Base-by-base conservation (phyloP, 371 early-diverging fungal species). In the Apophysomyces trapeziformis region DNA sequence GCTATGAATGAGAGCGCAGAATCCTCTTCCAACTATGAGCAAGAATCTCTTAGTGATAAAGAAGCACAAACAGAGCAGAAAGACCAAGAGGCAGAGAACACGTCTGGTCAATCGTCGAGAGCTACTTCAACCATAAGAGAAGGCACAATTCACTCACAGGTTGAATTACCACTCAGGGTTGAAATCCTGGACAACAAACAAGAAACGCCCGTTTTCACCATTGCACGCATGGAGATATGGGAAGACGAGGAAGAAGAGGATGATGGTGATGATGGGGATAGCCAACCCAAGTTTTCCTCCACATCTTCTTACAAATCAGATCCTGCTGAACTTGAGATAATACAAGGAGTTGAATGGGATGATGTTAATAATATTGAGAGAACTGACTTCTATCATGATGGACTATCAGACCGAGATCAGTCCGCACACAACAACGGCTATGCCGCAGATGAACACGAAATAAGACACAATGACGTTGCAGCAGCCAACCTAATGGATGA, bases 1-100 rank as follows among this genome's bases (percentile, higher is more conserved):
- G 6, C 75, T 68, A 11, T 85, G 85, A 26, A 84, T 81, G 18
- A 79, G 39, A 14, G 67, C 9, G 38, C 80, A 89, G 14, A 21
- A 21, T 26, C 21, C 8, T 21, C 54, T 50, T 11, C 54, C 4
- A 50, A 2, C 11, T n/a, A n/a, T 21, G 18, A 26, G 9, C n/a
- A 9, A 5, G 54, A 50, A 5, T 7, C n/a, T 6, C 9, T n/a
- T 26, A 21, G 21, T 21, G 5, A 5, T 7, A 11, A 8, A 1
- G 21, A 4, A 16, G 0, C 35, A 21, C n/a, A 21, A 11, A 50
- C 16, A 50, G 7, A 5, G 4, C 21, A 50, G 21, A 50, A 7
- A 50, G 21, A 21, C 21, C 5, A 50, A 50, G 7, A 18, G 2
- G 7, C 11, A 16, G 21, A 50, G 9, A 50, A 16, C 1, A 5